phyloP scores from a whole-genome alignment of 345 rosid species.

The Eucalyptus regnans region DNA sequence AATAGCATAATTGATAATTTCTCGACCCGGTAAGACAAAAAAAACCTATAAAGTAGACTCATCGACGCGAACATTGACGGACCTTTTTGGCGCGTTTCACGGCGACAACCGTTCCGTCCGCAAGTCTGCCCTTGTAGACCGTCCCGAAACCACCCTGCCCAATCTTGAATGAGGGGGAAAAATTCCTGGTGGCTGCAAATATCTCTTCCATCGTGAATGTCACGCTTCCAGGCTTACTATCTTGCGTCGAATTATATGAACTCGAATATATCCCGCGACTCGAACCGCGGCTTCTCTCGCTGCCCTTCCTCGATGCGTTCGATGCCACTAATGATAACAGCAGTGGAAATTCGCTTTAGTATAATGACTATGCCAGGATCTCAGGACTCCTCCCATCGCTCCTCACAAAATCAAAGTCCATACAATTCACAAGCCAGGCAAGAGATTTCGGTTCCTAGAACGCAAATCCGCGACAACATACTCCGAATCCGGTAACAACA shows the following conservation, averaged over 20 bases:
- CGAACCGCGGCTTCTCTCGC: constrained; percentile 33
- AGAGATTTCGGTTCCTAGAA: background rate
- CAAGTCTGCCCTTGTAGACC: constrained; percentile 73
- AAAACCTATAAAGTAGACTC: background rate
- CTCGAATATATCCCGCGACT: constrained; percentile 13
- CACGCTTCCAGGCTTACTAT: constrained; percentile 25
- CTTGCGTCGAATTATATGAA: constrained; percentile 12
- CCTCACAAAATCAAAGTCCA: background rate
- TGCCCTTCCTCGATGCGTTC: constrained; percentile 12
- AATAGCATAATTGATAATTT: background rate
- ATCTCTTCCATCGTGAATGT: constrained; percentile 59
- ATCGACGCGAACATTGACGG: background rate
- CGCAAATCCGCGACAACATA: background rate
- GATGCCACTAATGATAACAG: constrained; percentile 7
- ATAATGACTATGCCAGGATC: background rate
- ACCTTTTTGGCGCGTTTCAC: constrained; percentile 93
- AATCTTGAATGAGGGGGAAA: constrained; percentile 70
- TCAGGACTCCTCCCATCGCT: background rate
- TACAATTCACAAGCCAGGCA: background rate
- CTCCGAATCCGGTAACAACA: background rate
- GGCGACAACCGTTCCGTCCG: constrained; percentile 69
- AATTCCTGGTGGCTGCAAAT: constrained; percentile 55
- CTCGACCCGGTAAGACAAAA: background rate
- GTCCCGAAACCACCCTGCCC: constrained; percentile 95
- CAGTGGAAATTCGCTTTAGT: background rate